Evolutionary conservation across 495 filamentous ascomycete species (phyloP), one percentile per base, ranked within the genome.

Genomic region (Xylaria castorea): DNA sequence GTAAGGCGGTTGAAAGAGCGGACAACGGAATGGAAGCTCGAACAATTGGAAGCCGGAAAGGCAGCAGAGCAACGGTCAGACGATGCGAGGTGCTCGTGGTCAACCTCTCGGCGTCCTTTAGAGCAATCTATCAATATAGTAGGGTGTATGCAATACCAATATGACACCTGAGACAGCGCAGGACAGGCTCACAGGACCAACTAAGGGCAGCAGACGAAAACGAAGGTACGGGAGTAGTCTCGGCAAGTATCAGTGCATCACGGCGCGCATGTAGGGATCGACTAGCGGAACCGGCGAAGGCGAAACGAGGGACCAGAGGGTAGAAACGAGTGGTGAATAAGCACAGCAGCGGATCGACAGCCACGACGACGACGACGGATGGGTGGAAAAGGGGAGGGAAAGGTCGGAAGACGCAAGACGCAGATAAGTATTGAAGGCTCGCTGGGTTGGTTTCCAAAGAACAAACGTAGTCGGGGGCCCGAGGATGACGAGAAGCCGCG

Each of bases 301-400:
- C 62, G 69, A 71, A 71, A 73, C 73, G 63, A 74, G 60, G 64
- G 57, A 76, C 74, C 73, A 74, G 74, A 76, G 68, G 77, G 75
- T 73, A 74, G 74, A 70, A 78, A 80, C 74, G 78, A 78, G 70
- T 66, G 62, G 38, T 40, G 61, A 76, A 78, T 75, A 79, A 78
- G 78, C 78, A 80, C 55, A 80, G 63, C 77, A 72, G 77, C 76
- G 74, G 75, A 63, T 76, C 75, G 76, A 75, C 78, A 50, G 46
- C 64, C 46, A 68, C 48, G 50, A 44, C 66, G 27, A 68, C 48
- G 46, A 64, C n/a, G 48, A 57, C 48, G 48, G 36, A 74, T 74
- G 78, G 75, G 73, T 78, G 78, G 76, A 79, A 78, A 78, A 42
- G 58, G 73, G 78, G 77, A 75, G 77, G 78, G 74, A 75, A 78